phyloP scores from a whole-genome alignment of 163 green algal species.

The Prototheca cutis region DNA sequence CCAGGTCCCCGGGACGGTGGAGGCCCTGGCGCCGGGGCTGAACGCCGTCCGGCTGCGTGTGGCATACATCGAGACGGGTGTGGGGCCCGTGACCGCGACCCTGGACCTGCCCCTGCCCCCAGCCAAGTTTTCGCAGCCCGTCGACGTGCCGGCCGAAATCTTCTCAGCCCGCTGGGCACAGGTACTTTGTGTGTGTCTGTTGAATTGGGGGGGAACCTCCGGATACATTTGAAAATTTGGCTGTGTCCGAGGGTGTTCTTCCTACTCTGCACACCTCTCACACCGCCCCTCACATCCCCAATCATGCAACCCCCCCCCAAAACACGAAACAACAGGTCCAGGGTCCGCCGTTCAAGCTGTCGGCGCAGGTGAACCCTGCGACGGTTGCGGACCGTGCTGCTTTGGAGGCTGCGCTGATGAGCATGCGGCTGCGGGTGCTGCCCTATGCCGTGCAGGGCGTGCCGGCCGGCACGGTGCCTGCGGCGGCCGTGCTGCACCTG shows the following conservation, averaged over 20 bases:
- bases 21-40: slow-evolving; percentile 24
- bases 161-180: slow-evolving; percentile 52
- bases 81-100: slow-evolving; percentile 14
- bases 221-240: too few relatives aligned
- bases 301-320: too few relatives aligned
- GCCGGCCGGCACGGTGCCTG: neutral
- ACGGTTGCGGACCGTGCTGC: neutral
- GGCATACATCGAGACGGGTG: slow-evolving; percentile 21
- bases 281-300: neutral
- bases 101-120: slow-evolving; percentile 47
- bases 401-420: too few relatives aligned
- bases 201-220: neutral
- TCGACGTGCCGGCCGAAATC: slow-evolving; percentile 34
- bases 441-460: slow-evolving; percentile 17
- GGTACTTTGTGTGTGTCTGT: slow-evolving; percentile 8
- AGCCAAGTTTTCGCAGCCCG: slow-evolving; percentile 53
- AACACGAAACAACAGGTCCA: slow-evolving; percentile 15
- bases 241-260: too few relatives aligned
- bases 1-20: slow-evolving; percentile 27
- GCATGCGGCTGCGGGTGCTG: slow-evolving; percentile 31
- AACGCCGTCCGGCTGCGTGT: slow-evolving; percentile 32
- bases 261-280: neutral
- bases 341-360: slow-evolving; percentile 39
- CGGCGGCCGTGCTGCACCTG: slow-evolving; percentile 17
- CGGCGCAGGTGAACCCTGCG: slow-evolving; percentile 15